Evolutionary conservation across 2,329 filamentous ascomycete genomes (phyloP).

Genomic region (Cordyceps javanica): DNA sequence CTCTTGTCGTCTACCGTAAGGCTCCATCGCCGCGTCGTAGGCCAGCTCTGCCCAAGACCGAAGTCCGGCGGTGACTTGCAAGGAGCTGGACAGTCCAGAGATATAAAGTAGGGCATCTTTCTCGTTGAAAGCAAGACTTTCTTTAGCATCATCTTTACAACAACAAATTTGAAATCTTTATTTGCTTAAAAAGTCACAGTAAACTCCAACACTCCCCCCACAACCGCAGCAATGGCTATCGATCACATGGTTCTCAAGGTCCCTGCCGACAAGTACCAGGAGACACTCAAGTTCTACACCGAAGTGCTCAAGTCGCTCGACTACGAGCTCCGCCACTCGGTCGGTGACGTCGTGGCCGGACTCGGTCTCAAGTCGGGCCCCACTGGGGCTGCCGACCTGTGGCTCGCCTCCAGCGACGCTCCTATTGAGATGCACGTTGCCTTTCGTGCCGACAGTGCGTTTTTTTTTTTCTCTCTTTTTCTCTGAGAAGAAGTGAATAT

Average conservation of each 20-base stretch:
- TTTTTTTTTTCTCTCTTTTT: neutral
- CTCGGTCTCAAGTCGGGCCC: conserved; percentile 22
- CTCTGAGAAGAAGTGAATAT: too few relatives aligned
- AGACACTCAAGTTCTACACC: conserved; percentile 28
- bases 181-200: neutral
- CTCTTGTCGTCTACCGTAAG: neutral
- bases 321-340: conserved; percentile 25
- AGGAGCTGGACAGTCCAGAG: neutral
- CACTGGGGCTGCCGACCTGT: conserved; percentile 12
- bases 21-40: neutral
- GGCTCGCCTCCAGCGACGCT: conserved; percentile 3
- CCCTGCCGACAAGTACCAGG: conserved; percentile 22
- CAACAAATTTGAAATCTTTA: neutral
- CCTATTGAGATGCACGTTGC: conserved; percentile 22
- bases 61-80: conserved; percentile 4
- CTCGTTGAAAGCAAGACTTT: neutral
- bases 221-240: conserved; percentile 26
- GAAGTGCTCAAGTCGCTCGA: conserved; percentile 30
- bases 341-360: conserved; percentile 25
- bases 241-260: conserved; percentile 28
- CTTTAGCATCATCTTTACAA: neutral
- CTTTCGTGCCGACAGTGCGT: conserved; percentile 24
- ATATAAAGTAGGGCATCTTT: neutral
- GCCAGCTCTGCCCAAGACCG: neutral
- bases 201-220: neutral